Evolutionary conservation across 2,329 filamentous ascomycete species (phyloP), one percentile per base, ranked within the genome.

Genomic region (Bipolaris cookei): DNA sequence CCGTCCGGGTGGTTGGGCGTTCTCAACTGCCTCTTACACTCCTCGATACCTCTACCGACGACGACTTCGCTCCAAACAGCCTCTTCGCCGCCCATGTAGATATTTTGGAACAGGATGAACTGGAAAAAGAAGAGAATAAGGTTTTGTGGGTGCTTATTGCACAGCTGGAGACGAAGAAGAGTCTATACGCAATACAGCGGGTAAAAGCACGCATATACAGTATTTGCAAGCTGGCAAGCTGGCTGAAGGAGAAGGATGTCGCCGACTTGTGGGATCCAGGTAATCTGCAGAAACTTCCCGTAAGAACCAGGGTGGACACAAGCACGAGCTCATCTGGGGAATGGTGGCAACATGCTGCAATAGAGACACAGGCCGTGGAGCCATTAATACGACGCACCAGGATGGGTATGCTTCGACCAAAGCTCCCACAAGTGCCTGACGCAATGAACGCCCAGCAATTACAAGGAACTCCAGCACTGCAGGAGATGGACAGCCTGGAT

Each of bases 171-270:
- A 59, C 63, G 6, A 71, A 94, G 62, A 90, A 90, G 77, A 85
- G 88, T 0, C 74, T 98, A 2, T 97, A 93, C 90, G 86, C 87
- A 52, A 91, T 93, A 30, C 90, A 93, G 77, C 82, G 85, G 21
- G 85, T 90, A 34, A 78, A 81, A 14, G 75, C 78, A 44, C 83
- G 83, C 0, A 78, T 89, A 3, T 93, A 90, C 71, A 84, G 85
- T 10, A 72, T 91, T 23, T 92, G 88, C 73, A 87, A 84, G 66
- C 78, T 95, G 41, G 88, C 86, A 1, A 75, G 79, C 18, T 91
- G 89, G 88, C 81, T 90, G 20, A 83, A 87, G 59, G 70, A 89
- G 49, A 80, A 83, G 34, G 77, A 80, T 6, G 77, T 92, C 21
- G 43, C 68, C 56, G 70, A 58, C 45, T 51, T 71, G 13, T 72